Conservation (phyloP, 164 flowering plant genomes). For the Stephania yunnanensis region DNA sequence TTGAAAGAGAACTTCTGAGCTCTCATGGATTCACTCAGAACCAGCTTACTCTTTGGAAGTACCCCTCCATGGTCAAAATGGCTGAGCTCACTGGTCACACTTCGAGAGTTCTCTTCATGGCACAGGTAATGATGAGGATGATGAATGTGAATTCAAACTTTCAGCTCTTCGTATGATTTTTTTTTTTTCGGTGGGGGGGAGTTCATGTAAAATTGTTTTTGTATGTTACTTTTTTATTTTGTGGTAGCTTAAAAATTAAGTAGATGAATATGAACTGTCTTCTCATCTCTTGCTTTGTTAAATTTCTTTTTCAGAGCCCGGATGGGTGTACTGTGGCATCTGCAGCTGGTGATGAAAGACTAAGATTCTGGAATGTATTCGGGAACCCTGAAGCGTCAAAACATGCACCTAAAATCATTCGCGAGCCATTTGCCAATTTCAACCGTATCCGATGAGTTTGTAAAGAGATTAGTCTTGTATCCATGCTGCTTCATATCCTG, state of each 20-base stretch:
- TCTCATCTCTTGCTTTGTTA: background rate
- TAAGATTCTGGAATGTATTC: constrained; percentile 50
- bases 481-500: background rate
- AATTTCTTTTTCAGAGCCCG: constrained; percentile 31
- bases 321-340: constrained; percentile 59
- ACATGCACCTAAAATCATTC: constrained; percentile 23
- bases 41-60: constrained; percentile 61
- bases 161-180: too few species aligned
- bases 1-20: constrained; percentile 56
- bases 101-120: constrained; percentile 59
- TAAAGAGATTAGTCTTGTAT: background rate
- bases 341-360: constrained; percentile 47
- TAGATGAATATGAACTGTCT: too few species aligned
- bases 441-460: constrained; percentile 34
- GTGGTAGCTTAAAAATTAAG: too few species aligned
- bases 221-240: too few species aligned
- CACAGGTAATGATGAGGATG: constrained; percentile 36
- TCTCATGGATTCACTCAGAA: constrained; percentile 59
- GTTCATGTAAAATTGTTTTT: background rate
- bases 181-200: background rate
- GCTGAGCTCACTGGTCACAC: constrained; percentile 66
- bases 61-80: constrained; percentile 62
- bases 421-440: constrained; percentile 45
- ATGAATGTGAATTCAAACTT: background rate
- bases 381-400: constrained; percentile 36